Percentiles rank a stretch among this genome's conserved stretches.
Conservation (phyloP, 225 moss, liverwort and hornwort species). For the Physcomitrium patens region DNA sequence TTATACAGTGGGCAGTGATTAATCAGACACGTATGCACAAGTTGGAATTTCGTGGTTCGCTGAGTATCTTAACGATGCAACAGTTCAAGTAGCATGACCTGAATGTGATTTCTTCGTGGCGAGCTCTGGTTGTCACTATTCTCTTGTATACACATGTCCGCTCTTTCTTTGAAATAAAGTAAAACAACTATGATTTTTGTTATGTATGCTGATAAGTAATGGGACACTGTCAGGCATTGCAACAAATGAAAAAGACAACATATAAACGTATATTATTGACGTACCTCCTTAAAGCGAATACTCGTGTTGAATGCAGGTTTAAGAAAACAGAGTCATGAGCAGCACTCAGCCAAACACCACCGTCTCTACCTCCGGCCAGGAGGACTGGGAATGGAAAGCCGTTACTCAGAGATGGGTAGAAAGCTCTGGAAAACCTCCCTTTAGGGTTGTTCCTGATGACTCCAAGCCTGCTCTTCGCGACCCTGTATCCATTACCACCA, state of each 20-base stretch:
- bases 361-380: conserved; percentile 29
- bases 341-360: conserved; percentile 23
- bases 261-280: background rate
- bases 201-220: no score
- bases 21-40: background rate
- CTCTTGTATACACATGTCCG: no score
- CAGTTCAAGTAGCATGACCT: no score
- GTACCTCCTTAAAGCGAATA: background rate
- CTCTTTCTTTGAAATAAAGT: no score
- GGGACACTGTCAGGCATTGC: no score
- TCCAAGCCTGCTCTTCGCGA: conserved; percentile 66
- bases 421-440: conserved; percentile 53
- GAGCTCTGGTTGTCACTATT: no score
- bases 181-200: no score
- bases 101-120: no score
- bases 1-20: background rate
- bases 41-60: no score
- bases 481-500: conserved; percentile 50
- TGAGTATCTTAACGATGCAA: no score
- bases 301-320: conserved; percentile 27
- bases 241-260: no score
- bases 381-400: conserved; percentile 53
- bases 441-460: conserved; percentile 59
- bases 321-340: conserved; percentile 24
- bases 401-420: conserved; percentile 62